Base-by-base conservation (phyloP, 306 rosid genomes). In the Vicia faba region DNA sequence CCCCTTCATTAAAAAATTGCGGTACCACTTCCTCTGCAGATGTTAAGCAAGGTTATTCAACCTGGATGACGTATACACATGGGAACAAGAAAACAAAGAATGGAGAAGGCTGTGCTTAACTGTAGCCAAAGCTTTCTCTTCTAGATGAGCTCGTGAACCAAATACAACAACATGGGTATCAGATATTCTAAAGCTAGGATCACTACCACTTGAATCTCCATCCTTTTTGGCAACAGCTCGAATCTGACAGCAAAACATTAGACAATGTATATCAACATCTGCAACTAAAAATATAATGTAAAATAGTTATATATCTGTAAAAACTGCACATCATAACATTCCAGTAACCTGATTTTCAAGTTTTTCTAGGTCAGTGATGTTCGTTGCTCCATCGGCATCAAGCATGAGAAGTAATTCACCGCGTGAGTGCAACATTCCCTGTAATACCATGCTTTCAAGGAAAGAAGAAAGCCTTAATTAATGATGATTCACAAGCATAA, bases 351-450 rank as follows among this genome's bases (percentile, higher is more conserved):
- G 80, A 70, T 81, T 87, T 86, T 92, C 98, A 63, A 93, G 96
- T 74, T 92, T 92, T 83, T 92, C 98, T 40, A 87, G 77, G 69
- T 89, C 98, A 61, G 75, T 81, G 70, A 92, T 80, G 82, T 87
- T 83, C 31, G 96, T 92, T 80, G 98, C 98, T 70, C 98, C 98
- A 86, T 92, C 98, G 70, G 98, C 98, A 77, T 92, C 98, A 69
- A 92, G 79, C 98, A 92, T 92, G 58, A 92, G 85, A 80, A 92
- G 91, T 76, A 92, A 67, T 68, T 92, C 96, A 78, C 98, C 98
- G 66, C 98, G 95, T 53, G 98, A 87, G 85, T 92, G 98, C 78
- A 92, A 79, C 93, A 92, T 92, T 50, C 98, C 98, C 98, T 92
- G 91, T 89, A 87, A 89, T 77, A 70, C 78, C 75, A 87, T 89